These are phyloP conservation scores for Backusella australiensis DNA, from an alignment of 192 early-diverging fungal species.

Conservation along the genomic window DNA sequence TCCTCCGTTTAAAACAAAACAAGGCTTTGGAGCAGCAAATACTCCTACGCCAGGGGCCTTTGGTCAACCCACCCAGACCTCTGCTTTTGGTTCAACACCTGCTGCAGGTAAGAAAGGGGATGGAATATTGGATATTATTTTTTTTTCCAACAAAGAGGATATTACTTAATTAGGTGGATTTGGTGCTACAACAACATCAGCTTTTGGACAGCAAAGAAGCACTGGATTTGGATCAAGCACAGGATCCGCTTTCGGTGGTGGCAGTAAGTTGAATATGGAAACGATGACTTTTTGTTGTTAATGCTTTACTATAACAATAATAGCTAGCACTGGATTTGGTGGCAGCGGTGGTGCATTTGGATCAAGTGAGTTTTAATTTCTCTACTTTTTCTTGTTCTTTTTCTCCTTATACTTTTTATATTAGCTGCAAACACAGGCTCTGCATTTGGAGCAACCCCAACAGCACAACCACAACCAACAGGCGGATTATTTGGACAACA, in stretches of 20 bases:
- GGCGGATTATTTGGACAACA: conserved; percentile 35
- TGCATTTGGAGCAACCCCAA: conserved; percentile 43
- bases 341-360: conserved; percentile 11
- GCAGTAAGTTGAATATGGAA: background rate
- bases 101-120: conserved; percentile 6
- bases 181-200: conserved; percentile 2
- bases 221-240: conserved; percentile 38
- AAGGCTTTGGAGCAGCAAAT: background rate
- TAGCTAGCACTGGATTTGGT: conserved; percentile 13
- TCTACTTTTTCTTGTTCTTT: background rate
- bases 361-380: conserved; percentile 6
- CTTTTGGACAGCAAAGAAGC: conserved; percentile 30
- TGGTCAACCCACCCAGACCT: conserved; percentile 33
- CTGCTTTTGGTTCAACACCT: conserved; percentile 32
- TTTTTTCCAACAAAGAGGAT: background rate
- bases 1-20: background rate
- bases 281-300: background rate
- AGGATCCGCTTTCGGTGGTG: conserved; percentile 32
- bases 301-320: background rate
- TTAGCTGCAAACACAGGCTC: conserved; percentile 16
- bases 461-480: background rate
- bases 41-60: conserved; percentile 11
- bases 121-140: background rate
- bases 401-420: background rate
- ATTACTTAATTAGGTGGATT: background rate